Conservation (phyloP, 805 yeast species). For the Ogataea degrootiae region DNA sequence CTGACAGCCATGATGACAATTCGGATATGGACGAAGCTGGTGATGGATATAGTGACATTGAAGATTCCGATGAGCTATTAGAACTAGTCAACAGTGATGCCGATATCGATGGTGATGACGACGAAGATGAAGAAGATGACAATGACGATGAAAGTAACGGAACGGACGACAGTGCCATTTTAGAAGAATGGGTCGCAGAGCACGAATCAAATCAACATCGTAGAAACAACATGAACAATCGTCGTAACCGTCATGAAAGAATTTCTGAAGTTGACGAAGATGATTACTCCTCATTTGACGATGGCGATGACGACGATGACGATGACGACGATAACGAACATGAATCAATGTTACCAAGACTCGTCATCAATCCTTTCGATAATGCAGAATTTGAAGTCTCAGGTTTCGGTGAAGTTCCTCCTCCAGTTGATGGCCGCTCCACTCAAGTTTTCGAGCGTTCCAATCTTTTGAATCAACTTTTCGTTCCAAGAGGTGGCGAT, state of each 20-base stretch:
- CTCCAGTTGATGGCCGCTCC: slow-evolving; percentile 5
- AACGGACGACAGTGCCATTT: slow-evolving; percentile 28
- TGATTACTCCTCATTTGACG: slow-evolving; percentile 11
- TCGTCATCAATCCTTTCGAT: slow-evolving; percentile 4
- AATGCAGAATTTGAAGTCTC: slow-evolving; percentile 6
- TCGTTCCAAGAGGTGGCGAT: slow-evolving; percentile 12
- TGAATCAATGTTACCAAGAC: slow-evolving; percentile 5
- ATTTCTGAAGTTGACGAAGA: slow-evolving; percentile 8
- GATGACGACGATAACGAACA: slow-evolving; percentile 7
- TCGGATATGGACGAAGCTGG: slow-evolving; percentile 20
- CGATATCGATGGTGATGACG: slow-evolving; percentile 21
- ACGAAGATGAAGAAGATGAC: slow-evolving; percentile 17
- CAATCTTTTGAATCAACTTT: slow-evolving; percentile 8
- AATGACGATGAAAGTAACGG: slow-evolving; percentile 11
- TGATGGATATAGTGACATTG: slow-evolving; percentile 18
- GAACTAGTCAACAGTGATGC: slow-evolving; percentile 15
- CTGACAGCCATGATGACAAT: slow-evolving; percentile 15
- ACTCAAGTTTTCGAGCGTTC: slow-evolving; percentile 5
- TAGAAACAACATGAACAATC: slow-evolving; percentile 7
- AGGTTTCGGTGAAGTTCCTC: slow-evolving; percentile 7
- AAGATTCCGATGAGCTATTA: slow-evolving; percentile 14
- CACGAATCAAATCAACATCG: slow-evolving; percentile 23
- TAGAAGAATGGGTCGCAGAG: slow-evolving; percentile 30
- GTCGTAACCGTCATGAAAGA: slow-evolving; percentile 3
- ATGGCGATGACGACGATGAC: background rate